Evolutionary conservation across 163 green algal genomes (phyloP).

Genomic region (Scenedesmus sp.): DNA sequence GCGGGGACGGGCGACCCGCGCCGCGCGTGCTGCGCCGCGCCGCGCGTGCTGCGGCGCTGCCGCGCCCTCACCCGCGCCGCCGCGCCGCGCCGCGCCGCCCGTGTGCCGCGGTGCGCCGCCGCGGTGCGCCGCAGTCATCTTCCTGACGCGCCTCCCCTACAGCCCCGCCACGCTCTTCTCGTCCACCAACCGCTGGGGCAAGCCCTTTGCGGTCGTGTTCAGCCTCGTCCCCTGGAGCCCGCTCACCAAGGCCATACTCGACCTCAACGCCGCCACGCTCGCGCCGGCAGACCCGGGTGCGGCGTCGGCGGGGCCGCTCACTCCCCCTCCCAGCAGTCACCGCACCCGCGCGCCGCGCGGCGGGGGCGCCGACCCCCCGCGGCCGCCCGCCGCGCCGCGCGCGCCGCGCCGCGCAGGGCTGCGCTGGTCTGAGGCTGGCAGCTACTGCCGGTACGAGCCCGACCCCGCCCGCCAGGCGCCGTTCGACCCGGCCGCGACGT

Average conservation of each 20-base stretch:
- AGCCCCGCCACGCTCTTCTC: slow-evolving; percentile 62
- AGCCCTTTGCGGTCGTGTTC: slow-evolving; percentile 46
- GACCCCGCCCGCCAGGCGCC: slow-evolving; percentile 46
- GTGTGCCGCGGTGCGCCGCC: too few relatives aligned
- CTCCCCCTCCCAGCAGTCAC: too few relatives aligned
- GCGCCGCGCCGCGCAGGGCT: neutral
- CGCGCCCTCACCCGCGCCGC: too few relatives aligned
- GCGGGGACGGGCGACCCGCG: too few relatives aligned
- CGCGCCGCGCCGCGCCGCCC: neutral
- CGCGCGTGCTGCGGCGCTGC: too few relatives aligned
- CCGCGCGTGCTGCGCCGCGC: neutral
- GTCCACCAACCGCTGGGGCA: slow-evolving; percentile 28
- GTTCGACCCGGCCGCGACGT: slow-evolving; percentile 55
- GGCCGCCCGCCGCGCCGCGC: slow-evolving; percentile 48
- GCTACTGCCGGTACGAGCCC: slow-evolving; percentile 72
- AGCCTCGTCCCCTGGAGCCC: slow-evolving; percentile 82
- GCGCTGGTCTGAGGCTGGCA: slow-evolving; percentile 65
- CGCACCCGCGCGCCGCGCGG: too few relatives aligned
- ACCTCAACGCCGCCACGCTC: slow-evolving; percentile 80
- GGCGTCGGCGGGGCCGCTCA: too few relatives aligned
- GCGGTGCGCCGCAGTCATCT: too few relatives aligned
- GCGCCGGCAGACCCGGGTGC: slow-evolving; percentile 7
- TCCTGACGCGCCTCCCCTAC: slow-evolving; percentile 75
- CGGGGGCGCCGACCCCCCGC: too few relatives aligned
- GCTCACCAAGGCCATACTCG: slow-evolving; percentile 86